phyloP scores from a whole-genome alignment of 2,329 filamentous ascomycete species.

The Cyclaneusma minus region DNA sequence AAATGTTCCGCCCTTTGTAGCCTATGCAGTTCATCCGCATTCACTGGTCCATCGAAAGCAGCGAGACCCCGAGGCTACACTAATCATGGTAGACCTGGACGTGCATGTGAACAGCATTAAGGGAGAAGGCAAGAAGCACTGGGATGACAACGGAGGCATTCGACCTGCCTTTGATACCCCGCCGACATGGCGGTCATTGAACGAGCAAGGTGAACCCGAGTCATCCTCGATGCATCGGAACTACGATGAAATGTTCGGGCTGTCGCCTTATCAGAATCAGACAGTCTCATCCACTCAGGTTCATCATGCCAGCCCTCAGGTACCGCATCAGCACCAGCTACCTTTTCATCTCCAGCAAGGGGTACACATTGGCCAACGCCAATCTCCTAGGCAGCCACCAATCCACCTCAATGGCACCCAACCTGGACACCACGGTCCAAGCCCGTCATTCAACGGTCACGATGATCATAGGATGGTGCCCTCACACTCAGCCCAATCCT shows the following conservation, averaged over 20 bases:
- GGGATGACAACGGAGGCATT: slow-evolving; percentile 66
- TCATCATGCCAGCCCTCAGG: slow-evolving; percentile 52
- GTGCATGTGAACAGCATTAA: slow-evolving; percentile 36
- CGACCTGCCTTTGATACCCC: slow-evolving; percentile 70
- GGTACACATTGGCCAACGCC: slow-evolving; percentile 49
- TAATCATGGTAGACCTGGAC: slow-evolving; percentile 54
- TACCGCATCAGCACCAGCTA: slow-evolving; percentile 71
- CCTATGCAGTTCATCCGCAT: slow-evolving; percentile 15
- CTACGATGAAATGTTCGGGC: slow-evolving; percentile 69
- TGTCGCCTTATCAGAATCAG: slow-evolving; percentile 36
- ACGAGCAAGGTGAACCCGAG: slow-evolving; percentile 59
- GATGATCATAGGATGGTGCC: slow-evolving; percentile 86
- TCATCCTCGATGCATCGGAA: slow-evolving; percentile 47
- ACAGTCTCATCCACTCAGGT: slow-evolving; percentile 54
- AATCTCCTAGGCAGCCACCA: slow-evolving; percentile 60
- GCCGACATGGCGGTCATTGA: slow-evolving; percentile 66
- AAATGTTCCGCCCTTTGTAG: slow-evolving; percentile 17
- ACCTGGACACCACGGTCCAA: slow-evolving; percentile 50
- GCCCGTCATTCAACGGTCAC: slow-evolving; percentile 52
- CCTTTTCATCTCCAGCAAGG: slow-evolving; percentile 70
- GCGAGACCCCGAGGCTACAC: slow-evolving; percentile 44
- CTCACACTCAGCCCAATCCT: slow-evolving; percentile 68
- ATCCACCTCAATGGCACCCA: slow-evolving; percentile 65
- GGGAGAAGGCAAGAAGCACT: slow-evolving; percentile 36
- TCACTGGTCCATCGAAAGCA: slow-evolving; percentile 56